A percentile compares a stretch with the other conserved stretches of the same genome.
These are phyloP conservation scores for Bipolaris cookei DNA, from an alignment of 2,329 filamentous ascomycete genomes.

Conservation along the genomic window DNA sequence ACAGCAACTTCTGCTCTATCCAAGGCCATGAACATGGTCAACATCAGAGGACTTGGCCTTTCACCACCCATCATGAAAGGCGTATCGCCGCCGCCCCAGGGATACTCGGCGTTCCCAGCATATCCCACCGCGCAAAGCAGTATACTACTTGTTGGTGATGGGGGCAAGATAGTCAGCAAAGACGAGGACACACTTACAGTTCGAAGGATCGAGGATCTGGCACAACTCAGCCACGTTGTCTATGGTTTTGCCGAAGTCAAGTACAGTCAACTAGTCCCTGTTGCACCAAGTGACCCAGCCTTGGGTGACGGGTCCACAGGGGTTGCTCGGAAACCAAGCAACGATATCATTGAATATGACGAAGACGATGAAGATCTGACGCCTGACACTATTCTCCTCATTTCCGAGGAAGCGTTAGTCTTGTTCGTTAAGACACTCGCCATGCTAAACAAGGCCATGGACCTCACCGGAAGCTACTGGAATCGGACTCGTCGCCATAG, in stretches of 20 bases:
- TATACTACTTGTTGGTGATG: constrained; percentile 67
- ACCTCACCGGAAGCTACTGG: constrained; percentile 95
- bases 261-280: constrained; percentile 92
- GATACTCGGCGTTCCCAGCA: constrained; percentile 81
- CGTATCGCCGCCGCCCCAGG: constrained; percentile 72
- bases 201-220: constrained; percentile 86
- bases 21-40: constrained; percentile 94
- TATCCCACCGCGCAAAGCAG: constrained; percentile 79
- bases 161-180: constrained; percentile 64
- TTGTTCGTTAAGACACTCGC: constrained; percentile 94
- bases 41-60: constrained; percentile 73
- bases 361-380: constrained; percentile 72
- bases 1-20: constrained; percentile 91
- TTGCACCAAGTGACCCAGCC: constrained; percentile 76
- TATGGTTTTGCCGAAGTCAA: constrained; percentile 99
- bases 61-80: constrained; percentile 67
- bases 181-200: constrained; percentile 84
- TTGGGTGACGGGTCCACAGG: constrained; percentile 65
- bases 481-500: constrained; percentile 73
- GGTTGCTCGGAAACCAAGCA: constrained; percentile 44
- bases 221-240: constrained; percentile 91
- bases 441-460: constrained; percentile 91
- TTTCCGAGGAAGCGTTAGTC: constrained; percentile 94
- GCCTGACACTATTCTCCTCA: constrained; percentile 79
- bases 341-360: constrained; percentile 61